Conservation (phyloP, 169 alveolate genomes). For the Amoebophrya sp. region DNA sequence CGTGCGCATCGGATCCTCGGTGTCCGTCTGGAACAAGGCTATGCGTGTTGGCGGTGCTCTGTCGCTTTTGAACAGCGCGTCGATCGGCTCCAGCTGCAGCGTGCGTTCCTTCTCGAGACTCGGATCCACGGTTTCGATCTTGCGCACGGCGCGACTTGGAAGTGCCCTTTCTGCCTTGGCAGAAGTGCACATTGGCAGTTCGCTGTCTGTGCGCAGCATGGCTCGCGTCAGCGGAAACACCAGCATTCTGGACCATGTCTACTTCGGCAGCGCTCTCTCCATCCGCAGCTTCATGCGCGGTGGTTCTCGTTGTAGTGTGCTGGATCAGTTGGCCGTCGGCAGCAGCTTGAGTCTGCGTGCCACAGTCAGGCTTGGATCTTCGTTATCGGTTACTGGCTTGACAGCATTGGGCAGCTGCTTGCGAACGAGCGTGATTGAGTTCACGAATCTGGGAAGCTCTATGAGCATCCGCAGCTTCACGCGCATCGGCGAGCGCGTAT, state of each 20-base stretch:
- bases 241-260: not conserved
- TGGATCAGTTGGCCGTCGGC: not conserved
- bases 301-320: not conserved
- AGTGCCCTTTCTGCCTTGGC: not conserved
- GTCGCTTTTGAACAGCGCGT: not conserved
- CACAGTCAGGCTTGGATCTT: not conserved
- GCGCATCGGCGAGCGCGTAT: not conserved
- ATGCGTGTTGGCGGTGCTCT: not conserved
- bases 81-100: not conserved
- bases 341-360: not conserved
- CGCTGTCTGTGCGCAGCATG: not conserved
- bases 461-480: not conserved
- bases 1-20: not conserved
- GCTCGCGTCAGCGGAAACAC: not conserved
- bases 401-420: not conserved
- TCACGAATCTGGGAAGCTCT: not conserved
- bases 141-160: not conserved
- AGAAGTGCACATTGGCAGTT: not conserved
- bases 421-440: not conserved
- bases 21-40: not conserved
- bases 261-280: constrained; percentile 22
- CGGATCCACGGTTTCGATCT: not conserved
- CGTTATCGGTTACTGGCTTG: not conserved
- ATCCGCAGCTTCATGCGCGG: constrained; percentile 1
- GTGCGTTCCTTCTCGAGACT: not conserved